Evolutionary conservation across 306 rosid genomes (phyloP).

Genomic region (Albizia julibrissin): DNA sequence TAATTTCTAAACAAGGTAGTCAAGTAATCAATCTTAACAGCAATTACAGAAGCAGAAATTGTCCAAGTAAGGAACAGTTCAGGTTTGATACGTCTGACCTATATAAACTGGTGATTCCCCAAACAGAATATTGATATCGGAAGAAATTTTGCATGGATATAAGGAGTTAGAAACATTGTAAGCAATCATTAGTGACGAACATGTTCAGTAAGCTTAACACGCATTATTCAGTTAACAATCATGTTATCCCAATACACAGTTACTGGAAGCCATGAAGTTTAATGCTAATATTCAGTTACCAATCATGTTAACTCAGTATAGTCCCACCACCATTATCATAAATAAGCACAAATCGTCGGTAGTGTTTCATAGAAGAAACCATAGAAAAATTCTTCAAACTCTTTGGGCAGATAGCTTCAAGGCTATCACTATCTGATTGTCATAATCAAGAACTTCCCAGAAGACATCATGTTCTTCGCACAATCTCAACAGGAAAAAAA

Average conservation of each 20-base stretch:
- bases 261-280: constrained; percentile 5
- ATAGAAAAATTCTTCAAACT: constrained; percentile 6
- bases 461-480: constrained; percentile 7
- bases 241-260: constrained; percentile 11
- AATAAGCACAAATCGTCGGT: constrained; percentile 1
- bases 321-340: not conserved
- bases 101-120: constrained; percentile 15
- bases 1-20: constrained; percentile 10
- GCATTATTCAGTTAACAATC: constrained; percentile 8
- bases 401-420: constrained; percentile 29
- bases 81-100: not conserved
- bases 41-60: constrained; percentile 8
- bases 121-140: not conserved
- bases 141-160: not conserved
- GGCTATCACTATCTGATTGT: constrained; percentile 33
- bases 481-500: constrained; percentile 33
- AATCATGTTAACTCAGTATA: constrained; percentile 6
- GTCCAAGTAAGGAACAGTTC: not conserved
- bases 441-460: constrained; percentile 32
- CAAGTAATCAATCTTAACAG: not conserved
- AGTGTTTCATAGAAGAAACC: not conserved
- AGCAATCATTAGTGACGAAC: constrained; percentile 2
- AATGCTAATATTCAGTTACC: constrained; percentile 6
- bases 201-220: not conserved
- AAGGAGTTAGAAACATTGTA: constrained; percentile 6